Base-by-base conservation (phyloP, 2,329 filamentous ascomycete genomes). In the Meredithiella fracta region DNA sequence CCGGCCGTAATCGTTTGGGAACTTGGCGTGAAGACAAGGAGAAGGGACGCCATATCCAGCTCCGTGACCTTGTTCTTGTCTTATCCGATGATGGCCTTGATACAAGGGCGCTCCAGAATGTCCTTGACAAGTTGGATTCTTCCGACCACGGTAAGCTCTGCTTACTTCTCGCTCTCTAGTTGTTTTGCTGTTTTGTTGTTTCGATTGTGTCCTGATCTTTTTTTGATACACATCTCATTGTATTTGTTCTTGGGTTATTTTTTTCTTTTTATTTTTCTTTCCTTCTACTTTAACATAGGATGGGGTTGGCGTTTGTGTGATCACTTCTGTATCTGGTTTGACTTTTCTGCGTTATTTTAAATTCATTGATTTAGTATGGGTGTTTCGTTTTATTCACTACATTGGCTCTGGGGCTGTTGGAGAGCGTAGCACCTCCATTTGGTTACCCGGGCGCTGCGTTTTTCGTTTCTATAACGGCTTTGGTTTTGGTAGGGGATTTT, bases 51-150 rank as follows among this genome's bases (percentile, higher is more conserved):
- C 82, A 83, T 25, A 86, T 96, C 51, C 89, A 96, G 69, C 72
- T 94, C 54, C 78, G 91, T 55, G 91, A 96, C 67, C 82, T 89
- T 72, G 73, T 94, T 15, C 74, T 79, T 20, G 85, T 86, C 59
- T 73, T 96, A 50, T 90, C 95, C 67, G 74, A 81, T 53, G 87
- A 94, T 65, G 84, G 86, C 1, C 76, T 74, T 61, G 83, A 88
- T 65, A 71, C 70, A 61, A 77, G 72, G 64, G 77, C 80, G 23
- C 66, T 86, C 51, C 80, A 85, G 64, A 67, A 70, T 51, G 77
- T 79, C 1, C 80, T 80, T 60, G 63, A 72, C 57, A 68, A 67
- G 58, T 65, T 81, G 61, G 77, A 81, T 61, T 65, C 68, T 51
- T 75, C 74, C 14, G 69, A 54, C 69, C 71, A 22, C 69, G 61